Base-by-base conservation (phyloP, 176 grass and related monocot species). In the sorghum (Sorghum bicolor) region DNA sequence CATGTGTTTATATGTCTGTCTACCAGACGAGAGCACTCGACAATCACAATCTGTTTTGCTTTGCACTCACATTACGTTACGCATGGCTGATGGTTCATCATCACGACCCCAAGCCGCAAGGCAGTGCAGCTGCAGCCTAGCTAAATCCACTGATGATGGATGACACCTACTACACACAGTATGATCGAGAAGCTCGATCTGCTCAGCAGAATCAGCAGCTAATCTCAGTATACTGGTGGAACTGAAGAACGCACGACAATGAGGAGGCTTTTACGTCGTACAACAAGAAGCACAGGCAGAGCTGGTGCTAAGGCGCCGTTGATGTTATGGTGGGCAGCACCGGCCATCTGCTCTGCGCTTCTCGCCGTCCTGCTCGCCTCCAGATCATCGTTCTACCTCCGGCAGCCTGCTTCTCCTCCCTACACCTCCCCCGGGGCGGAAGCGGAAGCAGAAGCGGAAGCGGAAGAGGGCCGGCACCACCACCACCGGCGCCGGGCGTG, bases 311-410 rank as follows among this genome's bases (percentile, higher is more conserved):
- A 64, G 55, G 57, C n/a, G 83, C 64, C 64, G 4, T 33, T 83
- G 5, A 32, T 84, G 5, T 38, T 92, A 22, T 86, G 89, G 82
- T 86, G 89, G 82, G 80, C 75, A 67, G 77, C 81, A 52, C 80
- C 89, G 19, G 82, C 91, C 62, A 70, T 94, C 63, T 80, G 57
- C 70, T 81, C 89, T 84, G 84, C 85, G 15, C 71, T 96, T 38
- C 15, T 87, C 71, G 87, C 90, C 77, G 53, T 96, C 70, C 67
- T 97, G 6, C 70, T 97, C 19, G 83, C 91, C 20, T 90, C 69
- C 33, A 85, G 64, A 33, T 36, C 45, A 33, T 41, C 45, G 2
- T 34, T n/a, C 7, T 53, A 74, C 65, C 75, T 82, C 38, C 41
- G 19, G 24, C 41, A 34, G 30, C 63, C 29, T 30, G 13, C 82